Percentiles rank a stretch among this genome's conserved stretches.
Evolutionary conservation across 2,329 filamentous ascomycete genomes (phyloP).

Genomic region (Ophiosphaerella korrae): DNA sequence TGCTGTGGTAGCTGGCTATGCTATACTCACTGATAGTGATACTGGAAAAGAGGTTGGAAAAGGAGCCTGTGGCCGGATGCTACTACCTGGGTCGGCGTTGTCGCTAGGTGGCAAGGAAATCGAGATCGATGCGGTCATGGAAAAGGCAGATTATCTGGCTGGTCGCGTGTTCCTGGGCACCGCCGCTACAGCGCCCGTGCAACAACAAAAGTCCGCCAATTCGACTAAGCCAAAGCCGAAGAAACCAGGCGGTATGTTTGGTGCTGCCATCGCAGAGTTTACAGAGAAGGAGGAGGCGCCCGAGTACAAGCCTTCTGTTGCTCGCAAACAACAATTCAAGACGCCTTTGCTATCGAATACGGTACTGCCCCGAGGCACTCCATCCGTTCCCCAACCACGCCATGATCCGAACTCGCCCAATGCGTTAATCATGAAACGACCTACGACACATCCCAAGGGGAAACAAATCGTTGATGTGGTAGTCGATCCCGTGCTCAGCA

Average conservation of each 20-base stretch:
- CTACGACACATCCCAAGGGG: constrained; percentile 60
- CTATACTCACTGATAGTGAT: constrained; percentile 63
- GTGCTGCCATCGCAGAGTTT: constrained; percentile 1
- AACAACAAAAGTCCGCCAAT: constrained; percentile 18
- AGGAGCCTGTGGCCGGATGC: constrained; percentile 58
- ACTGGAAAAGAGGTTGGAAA: constrained; percentile 68
- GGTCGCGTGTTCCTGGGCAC: constrained; percentile 52
- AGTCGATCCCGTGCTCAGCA: constrained; percentile 68
- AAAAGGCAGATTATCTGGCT: constrained; percentile 63
- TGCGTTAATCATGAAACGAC: constrained; percentile 71
- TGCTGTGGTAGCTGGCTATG: constrained; percentile 61
- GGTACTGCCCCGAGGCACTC: constrained; percentile 53
- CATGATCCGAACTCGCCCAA: constrained; percentile 66
- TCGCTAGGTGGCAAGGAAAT: constrained; percentile 71
- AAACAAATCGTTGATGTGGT: constrained; percentile 75
- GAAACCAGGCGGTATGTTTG: constrained; percentile 15
- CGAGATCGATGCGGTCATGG: constrained; percentile 67
- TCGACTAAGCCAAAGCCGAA: constrained; percentile 22
- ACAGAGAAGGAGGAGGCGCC: constrained; percentile 44
- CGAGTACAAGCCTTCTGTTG: constrained; percentile 43
- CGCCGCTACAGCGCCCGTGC: constrained; percentile 23
- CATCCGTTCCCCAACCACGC: constrained; percentile 61
- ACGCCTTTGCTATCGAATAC: constrained; percentile 63
- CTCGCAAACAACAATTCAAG: constrained; percentile 62
- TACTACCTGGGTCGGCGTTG: constrained; percentile 65